These are phyloP conservation scores for Daedalea quercina DNA, from an alignment of 768 basidiomycete genomes.

Conservation along the genomic window DNA sequence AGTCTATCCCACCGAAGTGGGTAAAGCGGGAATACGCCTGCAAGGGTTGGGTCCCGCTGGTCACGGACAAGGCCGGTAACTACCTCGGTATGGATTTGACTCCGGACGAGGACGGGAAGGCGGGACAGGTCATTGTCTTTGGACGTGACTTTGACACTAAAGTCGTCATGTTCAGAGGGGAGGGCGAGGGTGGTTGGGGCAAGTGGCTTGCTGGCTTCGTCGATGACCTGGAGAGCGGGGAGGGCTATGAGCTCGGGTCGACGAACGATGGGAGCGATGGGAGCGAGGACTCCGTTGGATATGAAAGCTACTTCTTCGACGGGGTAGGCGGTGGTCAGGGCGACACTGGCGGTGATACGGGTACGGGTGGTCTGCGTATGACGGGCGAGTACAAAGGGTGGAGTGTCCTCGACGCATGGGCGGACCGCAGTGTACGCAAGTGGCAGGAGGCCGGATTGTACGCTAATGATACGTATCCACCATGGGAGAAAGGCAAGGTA, in stretches of 20 bases:
- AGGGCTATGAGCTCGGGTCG: slow-evolving; percentile 76
- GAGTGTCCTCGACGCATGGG: slow-evolving; percentile 91
- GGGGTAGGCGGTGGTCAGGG: slow-evolving; percentile 72
- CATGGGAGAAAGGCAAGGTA: slow-evolving; percentile 45
- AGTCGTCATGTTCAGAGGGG: slow-evolving; percentile 89
- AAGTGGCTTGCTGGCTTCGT: slow-evolving; percentile 88
- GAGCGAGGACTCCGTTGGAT: slow-evolving; percentile 81
- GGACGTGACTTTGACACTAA: slow-evolving; percentile 99
- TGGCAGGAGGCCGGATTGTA: slow-evolving; percentile 82
- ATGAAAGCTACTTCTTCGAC: slow-evolving; percentile 82
- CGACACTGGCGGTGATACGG: slow-evolving; percentile 71
- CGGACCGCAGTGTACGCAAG: slow-evolving; percentile 78
- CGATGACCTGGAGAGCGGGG: slow-evolving; percentile 87
- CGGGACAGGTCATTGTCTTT: slow-evolving; percentile 95
- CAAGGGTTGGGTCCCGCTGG: slow-evolving; percentile 93
- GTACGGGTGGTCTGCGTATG: slow-evolving; percentile 61
- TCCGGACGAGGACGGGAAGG: slow-evolving; percentile 66
- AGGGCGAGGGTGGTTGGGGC: slow-evolving; percentile 90
- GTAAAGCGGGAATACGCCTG: slow-evolving; percentile 86
- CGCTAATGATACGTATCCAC: slow-evolving; percentile 28
- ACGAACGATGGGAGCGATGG: slow-evolving; percentile 54
- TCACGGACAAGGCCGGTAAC: slow-evolving; percentile 91
- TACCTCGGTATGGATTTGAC: slow-evolving; percentile 95
- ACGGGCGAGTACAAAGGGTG: slow-evolving; percentile 87
- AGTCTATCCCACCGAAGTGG: slow-evolving; percentile 85